Evolutionary conservation across 352 stramenopile genomes (phyloP).

Genomic region (Aphanomyces stellatus): DNA sequence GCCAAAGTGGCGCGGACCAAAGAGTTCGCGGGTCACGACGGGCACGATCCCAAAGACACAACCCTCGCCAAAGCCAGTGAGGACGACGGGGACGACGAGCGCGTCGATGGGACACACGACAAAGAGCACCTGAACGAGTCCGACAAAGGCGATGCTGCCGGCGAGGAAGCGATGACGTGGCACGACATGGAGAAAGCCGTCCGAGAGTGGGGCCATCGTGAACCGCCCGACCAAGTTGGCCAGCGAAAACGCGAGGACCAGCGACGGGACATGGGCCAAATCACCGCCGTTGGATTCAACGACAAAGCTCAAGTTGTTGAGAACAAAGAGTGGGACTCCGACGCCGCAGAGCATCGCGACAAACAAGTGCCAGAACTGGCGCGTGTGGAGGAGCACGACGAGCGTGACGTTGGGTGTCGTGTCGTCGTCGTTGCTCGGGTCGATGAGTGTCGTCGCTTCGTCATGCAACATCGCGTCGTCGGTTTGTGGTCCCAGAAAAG

Average conservation of each 20-base stretch:
- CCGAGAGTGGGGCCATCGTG: conserved; percentile 41
- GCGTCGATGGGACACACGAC: conserved; percentile 32
- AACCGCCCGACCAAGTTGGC: conserved; percentile 51
- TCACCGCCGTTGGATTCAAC: conserved; percentile 43
- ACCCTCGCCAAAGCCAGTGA: conserved; percentile 51
- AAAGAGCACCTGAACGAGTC: conserved; percentile 35
- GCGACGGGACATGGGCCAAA: conserved; percentile 44
- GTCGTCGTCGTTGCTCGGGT: neutral
- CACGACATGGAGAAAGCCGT: conserved; percentile 38
- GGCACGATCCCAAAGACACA: conserved; percentile 69
- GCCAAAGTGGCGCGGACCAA: conserved; percentile 56
- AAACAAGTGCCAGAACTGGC: conserved; percentile 62
- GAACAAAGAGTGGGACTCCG: conserved; percentile 62
- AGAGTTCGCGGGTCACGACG: conserved; percentile 63
- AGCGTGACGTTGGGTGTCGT: conserved; percentile 39
- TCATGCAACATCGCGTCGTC: neutral
- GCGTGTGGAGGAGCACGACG: conserved; percentile 32
- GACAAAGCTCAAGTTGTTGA: conserved; percentile 73
- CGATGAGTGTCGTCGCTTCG: neutral
- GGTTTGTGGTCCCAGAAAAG: too few species aligned
- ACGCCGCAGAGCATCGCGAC: conserved; percentile 59
- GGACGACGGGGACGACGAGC: conserved; percentile 45
- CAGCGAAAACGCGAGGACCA: conserved; percentile 68
- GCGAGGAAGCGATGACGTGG: conserved; percentile 55
- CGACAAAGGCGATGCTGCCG: conserved; percentile 40